Evolutionary conservation across 768 basidiomycete species (phyloP).

Genomic region (Suillus weaverae): DNA sequence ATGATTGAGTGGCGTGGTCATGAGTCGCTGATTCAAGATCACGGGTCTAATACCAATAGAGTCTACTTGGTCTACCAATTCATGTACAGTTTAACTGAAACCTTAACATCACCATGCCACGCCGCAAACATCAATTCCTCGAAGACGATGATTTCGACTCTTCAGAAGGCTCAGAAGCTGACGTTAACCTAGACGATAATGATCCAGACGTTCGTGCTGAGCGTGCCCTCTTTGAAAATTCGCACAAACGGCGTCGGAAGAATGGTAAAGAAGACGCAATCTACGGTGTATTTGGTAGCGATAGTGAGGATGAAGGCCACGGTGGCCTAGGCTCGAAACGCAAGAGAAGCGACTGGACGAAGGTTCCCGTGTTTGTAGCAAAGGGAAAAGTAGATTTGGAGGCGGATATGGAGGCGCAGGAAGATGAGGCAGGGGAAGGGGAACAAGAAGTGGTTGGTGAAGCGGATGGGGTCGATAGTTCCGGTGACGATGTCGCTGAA

Average conservation of each 20-base stretch:
- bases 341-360: constrained; percentile 67
- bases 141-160: constrained; percentile 75
- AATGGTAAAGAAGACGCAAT: constrained; percentile 69
- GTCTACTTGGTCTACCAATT: not conserved
- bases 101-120: constrained; percentile 51
- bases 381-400: constrained; percentile 44
- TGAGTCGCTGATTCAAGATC: not conserved
- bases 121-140: constrained; percentile 73
- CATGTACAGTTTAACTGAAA: not conserved
- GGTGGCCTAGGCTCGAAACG: constrained; percentile 27
- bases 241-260: constrained; percentile 72
- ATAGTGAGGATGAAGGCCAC: constrained; percentile 63
- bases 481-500: constrained; percentile 30
- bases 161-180: constrained; percentile 55
- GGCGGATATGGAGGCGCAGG: constrained; percentile 44
- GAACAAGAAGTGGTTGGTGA: constrained; percentile 29
- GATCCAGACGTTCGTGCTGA: constrained; percentile 71
- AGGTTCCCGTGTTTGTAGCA: constrained; percentile 74
- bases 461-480: constrained; percentile 27
- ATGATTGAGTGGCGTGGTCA: not conserved
- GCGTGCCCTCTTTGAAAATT: constrained; percentile 73
- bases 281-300: constrained; percentile 76
- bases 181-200: constrained; percentile 46
- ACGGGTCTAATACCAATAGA: not conserved
- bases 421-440: constrained; percentile 36